Evolutionary conservation across 2,329 filamentous ascomycete genomes (phyloP).

Genomic region (Arthrobotrys entomopaga): DNA sequence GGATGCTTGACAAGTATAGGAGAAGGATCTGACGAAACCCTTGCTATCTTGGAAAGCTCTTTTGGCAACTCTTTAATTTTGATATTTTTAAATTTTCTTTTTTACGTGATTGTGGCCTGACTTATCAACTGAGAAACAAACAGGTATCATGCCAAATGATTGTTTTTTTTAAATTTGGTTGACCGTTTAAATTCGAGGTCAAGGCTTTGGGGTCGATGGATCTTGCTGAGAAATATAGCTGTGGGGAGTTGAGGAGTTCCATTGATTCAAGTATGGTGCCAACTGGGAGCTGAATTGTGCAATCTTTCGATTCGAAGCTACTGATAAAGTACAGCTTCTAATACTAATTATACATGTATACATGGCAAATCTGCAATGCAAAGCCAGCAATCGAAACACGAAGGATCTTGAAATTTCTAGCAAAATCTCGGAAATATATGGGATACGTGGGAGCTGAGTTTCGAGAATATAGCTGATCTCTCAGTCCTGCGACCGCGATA

Average conservation of each 20-base stretch:
- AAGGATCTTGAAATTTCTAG: too few species aligned
- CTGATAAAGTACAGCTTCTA: not conserved
- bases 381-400: too few species aligned
- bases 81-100: not conserved
- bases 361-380: not conserved
- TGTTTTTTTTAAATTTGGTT: not conserved
- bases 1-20: not conserved
- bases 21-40: not conserved
- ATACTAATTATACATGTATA: not conserved
- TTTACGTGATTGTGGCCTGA: conserved; percentile 53
- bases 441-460: too few species aligned
- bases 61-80: too few species aligned
- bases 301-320: conserved; percentile 4
- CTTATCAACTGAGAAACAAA: not conserved
- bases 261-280: conserved; percentile 3
- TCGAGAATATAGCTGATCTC: too few species aligned
- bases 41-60: not conserved
- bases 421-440: too few species aligned
- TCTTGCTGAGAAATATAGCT: conserved; percentile 43
- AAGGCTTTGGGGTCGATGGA: too few species aligned
- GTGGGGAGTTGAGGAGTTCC: too few species aligned
- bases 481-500: too few species aligned
- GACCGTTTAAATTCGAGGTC: not conserved
- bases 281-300: conserved; percentile 38
- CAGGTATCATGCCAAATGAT: too few species aligned